Evolutionary conservation across 2,329 filamentous ascomycete species (phyloP).

Genomic region (Colletotrichum falcatum): DNA sequence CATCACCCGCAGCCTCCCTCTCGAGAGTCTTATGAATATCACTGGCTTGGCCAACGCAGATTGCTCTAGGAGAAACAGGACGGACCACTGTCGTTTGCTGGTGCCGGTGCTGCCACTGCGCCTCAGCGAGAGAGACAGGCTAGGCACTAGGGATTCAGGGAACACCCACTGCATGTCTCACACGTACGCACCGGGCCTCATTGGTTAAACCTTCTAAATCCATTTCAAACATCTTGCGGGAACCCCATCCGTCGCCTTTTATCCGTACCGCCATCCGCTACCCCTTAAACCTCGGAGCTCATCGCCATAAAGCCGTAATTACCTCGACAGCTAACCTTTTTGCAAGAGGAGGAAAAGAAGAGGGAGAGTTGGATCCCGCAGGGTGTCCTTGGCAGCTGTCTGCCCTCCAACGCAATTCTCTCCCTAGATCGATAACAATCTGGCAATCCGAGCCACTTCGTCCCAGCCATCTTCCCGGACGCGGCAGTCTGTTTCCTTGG

Average conservation of each 20-base stretch:
- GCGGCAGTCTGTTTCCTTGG: constrained; percentile 27
- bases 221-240: constrained; percentile 30
- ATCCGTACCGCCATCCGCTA: constrained; percentile 24
- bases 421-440: constrained; percentile 13
- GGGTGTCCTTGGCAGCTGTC: constrained; percentile 10
- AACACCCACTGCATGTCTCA: constrained; percentile 34
- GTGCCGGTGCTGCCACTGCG: constrained; percentile 24
- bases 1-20: constrained; percentile 37
- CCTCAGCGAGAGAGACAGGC: constrained; percentile 40
- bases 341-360: constrained; percentile 35
- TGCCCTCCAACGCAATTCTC: constrained; percentile 7
- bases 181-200: constrained; percentile 12
- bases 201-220: constrained; percentile 25
- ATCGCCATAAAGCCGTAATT: constrained; percentile 18
- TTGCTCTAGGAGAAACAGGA: constrained; percentile 19
- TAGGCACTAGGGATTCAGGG: constrained; percentile 16
- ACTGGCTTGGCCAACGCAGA: constrained; percentile 33
- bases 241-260: constrained; percentile 9
- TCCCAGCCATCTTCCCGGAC: constrained; percentile 30
- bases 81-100: not conserved
- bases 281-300: constrained; percentile 36
- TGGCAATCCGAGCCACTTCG: constrained; percentile 13
- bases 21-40: constrained; percentile 28
- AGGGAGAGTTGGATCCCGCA: constrained; percentile 1
- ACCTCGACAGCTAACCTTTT: constrained; percentile 7